Conservation (phyloP, 2,329 filamentous ascomycete genomes). For the Arthrobotrys entomopaga region DNA sequence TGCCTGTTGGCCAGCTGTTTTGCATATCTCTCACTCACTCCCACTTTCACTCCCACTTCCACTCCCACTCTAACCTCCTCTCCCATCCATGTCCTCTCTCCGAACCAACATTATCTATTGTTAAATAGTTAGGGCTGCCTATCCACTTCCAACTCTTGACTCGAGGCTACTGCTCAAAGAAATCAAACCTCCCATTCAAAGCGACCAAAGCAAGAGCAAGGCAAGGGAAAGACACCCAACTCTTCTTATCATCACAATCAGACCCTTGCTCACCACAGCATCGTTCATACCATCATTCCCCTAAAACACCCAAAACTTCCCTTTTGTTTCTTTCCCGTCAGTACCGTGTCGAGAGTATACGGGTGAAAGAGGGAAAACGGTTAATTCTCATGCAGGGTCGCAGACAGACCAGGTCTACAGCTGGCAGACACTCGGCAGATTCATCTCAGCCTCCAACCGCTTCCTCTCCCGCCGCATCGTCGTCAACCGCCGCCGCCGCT, state of each 20-base stretch:
- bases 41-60: too few relatives aligned
- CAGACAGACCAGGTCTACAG: slow-evolving; percentile 55
- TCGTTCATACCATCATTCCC: slow-evolving; percentile 1
- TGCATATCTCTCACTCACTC: background rate
- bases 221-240: background rate
- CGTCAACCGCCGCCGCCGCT: slow-evolving; percentile 13
- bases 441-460: slow-evolving; percentile 47
- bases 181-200: background rate
- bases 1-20: background rate
- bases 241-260: background rate
- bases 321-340: slow-evolving; percentile 1
- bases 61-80: background rate
- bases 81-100: background rate
- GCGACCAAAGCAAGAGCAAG: background rate
- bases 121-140: background rate
- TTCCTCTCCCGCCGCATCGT: slow-evolving; percentile 26
- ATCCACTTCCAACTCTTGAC: background rate
- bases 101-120: background rate
- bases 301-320: background rate
- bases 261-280: slow-evolving; percentile 2
- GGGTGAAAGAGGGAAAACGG: slow-evolving; percentile 20
- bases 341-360: slow-evolving; percentile 21
- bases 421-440: slow-evolving; percentile 55
- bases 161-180: background rate
- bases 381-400: slow-evolving; percentile 55